These are phyloP conservation scores for Podospora appendiculata DNA, from an alignment of 495 filamentous ascomycete species.

Conservation along the genomic window DNA sequence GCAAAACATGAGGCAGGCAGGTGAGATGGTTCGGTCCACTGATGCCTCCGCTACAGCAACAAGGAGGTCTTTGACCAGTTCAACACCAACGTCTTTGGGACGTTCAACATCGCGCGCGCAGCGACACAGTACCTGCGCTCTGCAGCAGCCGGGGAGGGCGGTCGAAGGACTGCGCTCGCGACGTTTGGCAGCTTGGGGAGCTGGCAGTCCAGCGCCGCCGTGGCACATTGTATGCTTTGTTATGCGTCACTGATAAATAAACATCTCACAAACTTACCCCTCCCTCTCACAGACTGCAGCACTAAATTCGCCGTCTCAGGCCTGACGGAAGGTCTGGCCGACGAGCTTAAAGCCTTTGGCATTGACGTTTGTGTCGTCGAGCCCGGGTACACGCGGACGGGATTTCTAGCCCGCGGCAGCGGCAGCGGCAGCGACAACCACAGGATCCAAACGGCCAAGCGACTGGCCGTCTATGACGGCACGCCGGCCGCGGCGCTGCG, in stretches of 20 bases:
- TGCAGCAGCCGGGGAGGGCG: constrained; percentile 7
- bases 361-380: constrained; percentile 40
- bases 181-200: constrained; percentile 37
- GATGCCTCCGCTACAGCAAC: constrained; percentile 13
- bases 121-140: constrained; percentile 36
- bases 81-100: constrained; percentile 45
- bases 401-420: constrained; percentile 12
- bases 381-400: constrained; percentile 39
- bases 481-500: constrained; percentile 14
- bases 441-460: constrained; percentile 20
- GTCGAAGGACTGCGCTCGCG: constrained; percentile 24
- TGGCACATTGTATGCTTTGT: constrained; percentile 22
- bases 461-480: constrained; percentile 19
- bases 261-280: not conserved
- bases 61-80: constrained; percentile 31
- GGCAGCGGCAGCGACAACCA: constrained; percentile 14
- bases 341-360: constrained; percentile 35
- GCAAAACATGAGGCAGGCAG: too few species aligned
- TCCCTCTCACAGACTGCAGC: constrained; percentile 24
- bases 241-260: too few species aligned
- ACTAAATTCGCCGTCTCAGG: constrained; percentile 39
- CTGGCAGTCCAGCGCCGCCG: constrained; percentile 21
- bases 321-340: constrained; percentile 30
- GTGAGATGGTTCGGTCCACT: not conserved
- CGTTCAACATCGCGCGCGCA: constrained; percentile 33